phyloP scores from a whole-genome alignment of 1,284 basidiomycete species.

The Hortiboletus rubellus region DNA sequence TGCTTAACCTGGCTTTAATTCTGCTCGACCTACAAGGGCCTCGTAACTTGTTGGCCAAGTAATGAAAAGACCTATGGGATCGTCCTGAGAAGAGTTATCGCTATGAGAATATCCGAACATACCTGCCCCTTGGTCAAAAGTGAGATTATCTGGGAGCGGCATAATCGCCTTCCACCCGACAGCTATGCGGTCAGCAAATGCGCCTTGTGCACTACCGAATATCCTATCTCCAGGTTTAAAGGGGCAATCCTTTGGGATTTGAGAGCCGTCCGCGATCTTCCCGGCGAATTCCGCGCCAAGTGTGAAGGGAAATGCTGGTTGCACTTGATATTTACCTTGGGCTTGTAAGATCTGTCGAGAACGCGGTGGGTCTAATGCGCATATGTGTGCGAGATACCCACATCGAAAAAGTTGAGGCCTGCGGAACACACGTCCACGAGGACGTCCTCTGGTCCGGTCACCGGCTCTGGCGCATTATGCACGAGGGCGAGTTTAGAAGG shows the following conservation, averaged over 20 bases:
- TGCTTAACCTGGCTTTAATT: constrained; percentile 63
- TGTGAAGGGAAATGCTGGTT: constrained; percentile 82
- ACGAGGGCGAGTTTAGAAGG: constrained; percentile 67
- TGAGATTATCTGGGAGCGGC: constrained; percentile 64
- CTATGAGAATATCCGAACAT: constrained; percentile 29
- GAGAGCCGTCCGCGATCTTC: constrained; percentile 68
- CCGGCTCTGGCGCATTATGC: constrained; percentile 61
- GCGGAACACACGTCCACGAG: constrained; percentile 82
- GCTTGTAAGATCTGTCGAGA: constrained; percentile 70
- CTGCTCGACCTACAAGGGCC: constrained; percentile 81
- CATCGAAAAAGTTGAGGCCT: constrained; percentile 81
- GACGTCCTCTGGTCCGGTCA: constrained; percentile 56
- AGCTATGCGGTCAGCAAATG: constrained; percentile 74
- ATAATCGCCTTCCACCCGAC: constrained; percentile 51
- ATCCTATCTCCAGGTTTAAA: constrained; percentile 86
- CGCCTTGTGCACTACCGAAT: constrained; percentile 84
- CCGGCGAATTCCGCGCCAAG: constrained; percentile 89
- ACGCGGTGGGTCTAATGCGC: background rate
- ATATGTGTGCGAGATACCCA: constrained; percentile 31
- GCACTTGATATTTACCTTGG: constrained; percentile 86
- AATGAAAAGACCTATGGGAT: constrained; percentile 57
- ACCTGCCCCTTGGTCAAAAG: constrained; percentile 67
- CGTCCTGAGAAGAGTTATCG: constrained; percentile 33
- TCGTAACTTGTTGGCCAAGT: constrained; percentile 94
- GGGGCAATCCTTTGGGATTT: constrained; percentile 80